Evolutionary conservation across 371 early-diverging fungal species (phyloP).

Genomic region (Apophysomyces ossiformis): DNA sequence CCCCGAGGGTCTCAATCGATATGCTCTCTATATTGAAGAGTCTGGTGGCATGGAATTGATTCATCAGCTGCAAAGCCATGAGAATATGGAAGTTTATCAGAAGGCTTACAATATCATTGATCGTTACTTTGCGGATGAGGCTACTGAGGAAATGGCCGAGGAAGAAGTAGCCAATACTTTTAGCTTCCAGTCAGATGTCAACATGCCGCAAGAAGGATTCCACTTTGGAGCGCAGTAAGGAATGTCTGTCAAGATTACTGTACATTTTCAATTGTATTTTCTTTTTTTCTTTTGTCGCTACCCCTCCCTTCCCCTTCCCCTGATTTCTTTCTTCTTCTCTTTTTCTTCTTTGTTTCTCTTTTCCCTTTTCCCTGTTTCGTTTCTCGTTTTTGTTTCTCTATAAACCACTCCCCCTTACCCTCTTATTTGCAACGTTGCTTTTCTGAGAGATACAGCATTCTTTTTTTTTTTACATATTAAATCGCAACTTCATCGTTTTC

Average conservation of each 20-base stretch:
- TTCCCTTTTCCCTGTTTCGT: slow-evolving; percentile 4
- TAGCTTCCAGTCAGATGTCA: slow-evolving; percentile 23
- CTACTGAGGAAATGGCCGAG: slow-evolving; percentile 70
- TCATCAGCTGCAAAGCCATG: slow-evolving; percentile 89
- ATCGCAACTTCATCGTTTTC: background rate
- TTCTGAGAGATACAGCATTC: slow-evolving; percentile 6
- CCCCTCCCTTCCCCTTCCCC: slow-evolving; percentile 3
- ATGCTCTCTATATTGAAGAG: slow-evolving; percentile 91
- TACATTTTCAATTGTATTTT: background rate
- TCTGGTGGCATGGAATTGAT: slow-evolving; percentile 94
- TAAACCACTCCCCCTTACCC: background rate
- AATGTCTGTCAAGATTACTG: background rate
- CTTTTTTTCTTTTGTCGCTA: slow-evolving; percentile 10
- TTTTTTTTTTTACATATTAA: slow-evolving; percentile 6
- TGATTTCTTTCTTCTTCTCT: slow-evolving; percentile 1
- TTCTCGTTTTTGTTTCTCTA: slow-evolving; percentile 6
- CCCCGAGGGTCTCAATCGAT: slow-evolving; percentile 77
- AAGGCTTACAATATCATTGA: slow-evolving; percentile 95
- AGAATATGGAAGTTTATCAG: slow-evolving; percentile 92
- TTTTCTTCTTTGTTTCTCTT: slow-evolving; percentile 7
- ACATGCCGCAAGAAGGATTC: slow-evolving; percentile 27
- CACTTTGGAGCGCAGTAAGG: slow-evolving; percentile 25
- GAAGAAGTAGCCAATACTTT: slow-evolving; percentile 15
- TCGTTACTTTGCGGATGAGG: slow-evolving; percentile 88
- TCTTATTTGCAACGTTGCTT: slow-evolving; percentile 2